phyloP scores from a whole-genome alignment of 169 alveolate genomes.

The Amoebophrya sp. region DNA sequence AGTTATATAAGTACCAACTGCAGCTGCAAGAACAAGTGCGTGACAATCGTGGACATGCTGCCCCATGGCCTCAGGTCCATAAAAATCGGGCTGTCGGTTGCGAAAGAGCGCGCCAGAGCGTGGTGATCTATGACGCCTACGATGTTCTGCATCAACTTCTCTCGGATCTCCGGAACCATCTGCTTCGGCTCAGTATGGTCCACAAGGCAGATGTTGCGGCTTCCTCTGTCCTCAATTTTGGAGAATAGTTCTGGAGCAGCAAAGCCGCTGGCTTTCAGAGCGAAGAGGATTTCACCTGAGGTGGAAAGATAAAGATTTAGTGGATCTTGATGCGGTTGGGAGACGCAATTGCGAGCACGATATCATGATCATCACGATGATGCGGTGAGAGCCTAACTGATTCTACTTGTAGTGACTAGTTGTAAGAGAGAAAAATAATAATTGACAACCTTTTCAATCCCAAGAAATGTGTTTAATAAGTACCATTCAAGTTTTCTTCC shows the following conservation, averaged over 20 bases:
- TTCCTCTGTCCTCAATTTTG: background rate
- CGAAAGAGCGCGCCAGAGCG: slow-evolving; percentile 6
- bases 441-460: no score
- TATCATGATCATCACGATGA: no score
- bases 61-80: slow-evolving; percentile 23
- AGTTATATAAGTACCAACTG: background rate
- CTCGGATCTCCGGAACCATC: background rate
- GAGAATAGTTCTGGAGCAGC: background rate
- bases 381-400: no score
- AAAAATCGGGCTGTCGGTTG: background rate
- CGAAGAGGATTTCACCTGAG: background rate
- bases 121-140: slow-evolving; percentile 2
- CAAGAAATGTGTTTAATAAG: no score
- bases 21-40: background rate
- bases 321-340: no score
- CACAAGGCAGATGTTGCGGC: background rate
- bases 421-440: background rate
- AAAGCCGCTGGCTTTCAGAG: background rate
- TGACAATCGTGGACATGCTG: background rate
- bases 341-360: no score
- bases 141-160: background rate
- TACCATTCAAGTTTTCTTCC: background rate
- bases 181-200: slow-evolving; percentile 15
- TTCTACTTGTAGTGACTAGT: background rate
- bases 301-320: background rate